Conservation (phyloP, 2,329 filamentous ascomycete genomes). For the Paracorniculantispora psalliotae region DNA sequence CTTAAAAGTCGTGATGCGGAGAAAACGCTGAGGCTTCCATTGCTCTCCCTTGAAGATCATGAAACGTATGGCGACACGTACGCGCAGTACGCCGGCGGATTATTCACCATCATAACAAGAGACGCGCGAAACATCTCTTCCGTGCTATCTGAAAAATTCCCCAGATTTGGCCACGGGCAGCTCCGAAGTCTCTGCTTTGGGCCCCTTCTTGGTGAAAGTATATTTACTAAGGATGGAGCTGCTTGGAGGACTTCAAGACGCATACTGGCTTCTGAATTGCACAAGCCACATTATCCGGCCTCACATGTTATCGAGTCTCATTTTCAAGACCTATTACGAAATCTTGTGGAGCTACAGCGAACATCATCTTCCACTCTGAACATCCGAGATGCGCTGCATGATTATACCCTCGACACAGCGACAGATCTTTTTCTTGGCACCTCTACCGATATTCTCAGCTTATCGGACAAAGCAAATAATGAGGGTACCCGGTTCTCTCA, state of each 20-base stretch:
- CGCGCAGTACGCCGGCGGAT: slow-evolving; percentile 4
- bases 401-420: slow-evolving; percentile 6
- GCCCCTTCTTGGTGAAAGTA: neutral
- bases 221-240: slow-evolving; percentile 1
- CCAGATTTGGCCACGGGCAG: slow-evolving; percentile 4
- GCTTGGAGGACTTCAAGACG: slow-evolving; percentile 8
- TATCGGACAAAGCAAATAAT: neutral
- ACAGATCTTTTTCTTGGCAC: slow-evolving; percentile 5
- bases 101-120: slow-evolving; percentile 6
- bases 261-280: neutral
- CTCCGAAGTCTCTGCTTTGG: slow-evolving; percentile 7
- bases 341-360: neutral
- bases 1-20: slow-evolving; percentile 1
- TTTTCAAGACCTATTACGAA: slow-evolving; percentile 3
- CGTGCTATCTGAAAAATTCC: neutral
- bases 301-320: neutral
- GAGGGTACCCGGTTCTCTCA: slow-evolving; percentile 6
- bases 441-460: slow-evolving; percentile 2
- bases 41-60: slow-evolving; percentile 5
- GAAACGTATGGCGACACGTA: slow-evolving; percentile 4
- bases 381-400: neutral
- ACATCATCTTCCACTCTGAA: neutral
- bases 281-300: slow-evolving; percentile 6
- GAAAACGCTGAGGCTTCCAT: neutral
- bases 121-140: slow-evolving; percentile 9